These are phyloP conservation scores for Parastagonospora avenae DNA, from an alignment of 2,329 filamentous ascomycete species.

Conservation along the genomic window DNA sequence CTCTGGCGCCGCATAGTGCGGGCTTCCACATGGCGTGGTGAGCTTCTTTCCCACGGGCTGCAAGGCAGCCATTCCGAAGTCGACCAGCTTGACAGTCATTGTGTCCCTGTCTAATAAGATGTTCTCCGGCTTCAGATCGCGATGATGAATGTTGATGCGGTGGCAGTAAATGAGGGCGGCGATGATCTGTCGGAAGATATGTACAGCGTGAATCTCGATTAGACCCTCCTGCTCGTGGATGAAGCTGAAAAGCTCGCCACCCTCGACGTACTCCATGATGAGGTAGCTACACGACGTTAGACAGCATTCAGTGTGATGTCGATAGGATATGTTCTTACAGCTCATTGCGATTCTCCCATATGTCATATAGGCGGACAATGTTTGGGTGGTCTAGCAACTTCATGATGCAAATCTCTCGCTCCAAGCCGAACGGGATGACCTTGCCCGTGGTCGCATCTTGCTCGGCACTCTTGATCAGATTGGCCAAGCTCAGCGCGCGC, in stretches of 20 bases:
- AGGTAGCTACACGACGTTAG: conserved; percentile 70
- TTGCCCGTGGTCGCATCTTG: conserved; percentile 62
- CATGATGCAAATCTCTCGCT: conserved; percentile 95
- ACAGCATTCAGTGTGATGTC: background rate
- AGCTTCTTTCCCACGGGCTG: conserved; percentile 80
- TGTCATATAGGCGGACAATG: conserved; percentile 91
- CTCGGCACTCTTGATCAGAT: conserved; percentile 76
- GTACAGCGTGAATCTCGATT: conserved; percentile 78
- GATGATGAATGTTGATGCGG: conserved; percentile 91
- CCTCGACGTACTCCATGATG: conserved; percentile 89
- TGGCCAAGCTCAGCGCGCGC: conserved; percentile 83
- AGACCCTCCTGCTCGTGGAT: conserved; percentile 77
- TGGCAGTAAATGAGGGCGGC: conserved; percentile 92
- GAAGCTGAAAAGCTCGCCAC: conserved; percentile 84
- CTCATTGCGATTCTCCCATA: conserved; percentile 96
- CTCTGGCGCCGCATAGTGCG: conserved; percentile 95
- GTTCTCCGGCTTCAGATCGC: conserved; percentile 96
- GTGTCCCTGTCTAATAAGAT: conserved; percentile 77
- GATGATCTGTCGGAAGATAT: conserved; percentile 91
- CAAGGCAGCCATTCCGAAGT: conserved; percentile 97
- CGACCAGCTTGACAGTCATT: conserved; percentile 86
- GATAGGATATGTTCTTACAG: conserved; percentile 66
- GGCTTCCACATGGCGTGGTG: conserved; percentile 90
- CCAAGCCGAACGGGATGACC: conserved; percentile 84
- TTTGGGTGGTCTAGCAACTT: conserved; percentile 95